phyloP scores from a whole-genome alignment of 768 basidiomycete species.

The Leccinum boreale region DNA sequence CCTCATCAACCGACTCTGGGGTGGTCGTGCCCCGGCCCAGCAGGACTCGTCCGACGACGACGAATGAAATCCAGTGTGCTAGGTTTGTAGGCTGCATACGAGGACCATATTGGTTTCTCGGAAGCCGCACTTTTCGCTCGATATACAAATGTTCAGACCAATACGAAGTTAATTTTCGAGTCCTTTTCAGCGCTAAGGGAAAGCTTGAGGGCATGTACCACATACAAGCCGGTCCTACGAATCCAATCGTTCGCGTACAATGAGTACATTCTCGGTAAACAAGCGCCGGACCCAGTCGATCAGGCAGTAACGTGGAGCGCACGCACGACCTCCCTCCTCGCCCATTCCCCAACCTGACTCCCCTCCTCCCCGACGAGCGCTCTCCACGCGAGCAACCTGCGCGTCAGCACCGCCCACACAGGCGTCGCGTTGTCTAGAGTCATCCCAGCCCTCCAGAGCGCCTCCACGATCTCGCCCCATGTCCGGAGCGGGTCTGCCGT shows the following conservation, averaged over 20 bases:
- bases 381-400: background rate
- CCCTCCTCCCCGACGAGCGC: background rate
- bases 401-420: background rate
- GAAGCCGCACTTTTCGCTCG: background rate
- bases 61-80: background rate
- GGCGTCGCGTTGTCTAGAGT: background rate
- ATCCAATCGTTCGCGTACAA: background rate
- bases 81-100: background rate
- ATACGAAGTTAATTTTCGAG: too few relatives aligned
- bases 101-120: background rate
- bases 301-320: slow-evolving; percentile 1
- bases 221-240: background rate
- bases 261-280: background rate
- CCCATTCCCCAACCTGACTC: slow-evolving; percentile 42
- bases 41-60: slow-evolving; percentile 24
- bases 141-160: background rate
- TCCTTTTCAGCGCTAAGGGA: background rate
- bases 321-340: slow-evolving; percentile 29
- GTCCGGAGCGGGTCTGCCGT: background rate
- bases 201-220: background rate
- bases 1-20: slow-evolving; percentile 55
- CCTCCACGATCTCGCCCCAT: background rate
- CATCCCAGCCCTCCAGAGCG: background rate
- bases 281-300: background rate
- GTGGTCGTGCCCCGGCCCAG: slow-evolving; percentile 13